These are phyloP conservation scores for Musa schizocarpa DNA, from an alignment of 176 grass and related monocot genomes.

Conservation along the genomic window DNA sequence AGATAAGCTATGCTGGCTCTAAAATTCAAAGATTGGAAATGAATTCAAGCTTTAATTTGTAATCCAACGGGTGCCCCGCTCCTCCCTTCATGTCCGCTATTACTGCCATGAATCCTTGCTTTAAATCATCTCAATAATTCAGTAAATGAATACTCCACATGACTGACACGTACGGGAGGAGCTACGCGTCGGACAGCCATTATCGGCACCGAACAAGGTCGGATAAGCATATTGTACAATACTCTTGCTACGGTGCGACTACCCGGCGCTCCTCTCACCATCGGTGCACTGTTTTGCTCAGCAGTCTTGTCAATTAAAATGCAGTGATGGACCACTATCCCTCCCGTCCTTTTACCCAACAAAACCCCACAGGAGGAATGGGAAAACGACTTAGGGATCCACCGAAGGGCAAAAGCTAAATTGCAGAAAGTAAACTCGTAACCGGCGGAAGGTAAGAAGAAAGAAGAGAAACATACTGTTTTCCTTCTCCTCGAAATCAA, in stretches of 20 bases:
- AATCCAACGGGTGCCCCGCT: too few species aligned
- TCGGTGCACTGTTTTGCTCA: background rate
- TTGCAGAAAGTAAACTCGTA: background rate
- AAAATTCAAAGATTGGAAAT: too few species aligned
- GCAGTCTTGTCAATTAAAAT: background rate
- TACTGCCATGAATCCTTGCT: background rate
- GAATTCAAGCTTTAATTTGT: too few species aligned
- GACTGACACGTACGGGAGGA: too few species aligned
- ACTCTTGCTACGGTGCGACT: too few species aligned
- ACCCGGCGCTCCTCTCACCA: background rate
- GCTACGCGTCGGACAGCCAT: too few species aligned
- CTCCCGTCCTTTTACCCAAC: background rate
- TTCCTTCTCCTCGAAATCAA: conserved; percentile 72
- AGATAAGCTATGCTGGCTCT: too few species aligned
- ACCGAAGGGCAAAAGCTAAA: background rate
- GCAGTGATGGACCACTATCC: background rate
- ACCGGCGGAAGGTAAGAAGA: background rate
- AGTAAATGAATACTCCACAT: too few species aligned
- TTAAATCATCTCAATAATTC: too few species aligned
- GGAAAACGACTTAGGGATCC: background rate
- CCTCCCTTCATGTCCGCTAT: too few species aligned
- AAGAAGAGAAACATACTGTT: conserved; percentile 43
- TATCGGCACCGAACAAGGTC: too few species aligned
- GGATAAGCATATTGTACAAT: too few species aligned
- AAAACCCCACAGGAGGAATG: background rate